Base-by-base conservation (phyloP, 129 eudicot genomes). In the Chrysanthemum lavandulifolium region DNA sequence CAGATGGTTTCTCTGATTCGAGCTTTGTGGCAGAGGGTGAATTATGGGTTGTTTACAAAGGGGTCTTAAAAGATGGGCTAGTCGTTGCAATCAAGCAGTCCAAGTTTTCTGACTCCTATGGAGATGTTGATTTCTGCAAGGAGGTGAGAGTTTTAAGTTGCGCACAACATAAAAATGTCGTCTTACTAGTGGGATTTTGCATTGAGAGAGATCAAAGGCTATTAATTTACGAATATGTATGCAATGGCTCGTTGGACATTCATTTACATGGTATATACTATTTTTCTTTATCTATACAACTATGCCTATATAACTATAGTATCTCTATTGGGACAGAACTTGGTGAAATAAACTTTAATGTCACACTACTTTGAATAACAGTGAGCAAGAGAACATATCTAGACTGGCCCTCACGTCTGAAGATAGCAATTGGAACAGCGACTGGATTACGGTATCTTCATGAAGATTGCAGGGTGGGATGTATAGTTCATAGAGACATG, bases 381-480 rank as follows among this genome's bases (percentile, higher is more conserved):
- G 98, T 80, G 71, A 79, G 71, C 65, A 74, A 76, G 49, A 75
- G 71, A 54, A 71, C 82, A 18, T 68, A 71, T 36, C 70, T 89
- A 55, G 92, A 87, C 70, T 88, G 95, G 87, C 68, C 78, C 55
- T 78, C 84, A 55, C 97, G 98, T 68, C 59, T 89, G 27, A 89
- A 83, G 83, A 87, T 93, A 80, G 96, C 98, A 47, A 77, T 83
- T 63, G 97, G 98, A 64, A 83, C 98, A 70, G 98, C 98, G 69
- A 89, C 96, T 79, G 98, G 98, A 29, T 86, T 93, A 73, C 84
- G 97, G 13, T 93, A 93, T 77, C 96, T 93, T 67, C 98, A 93
- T 77, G 98, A 93, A 83, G 98, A 93, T 78, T 93, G 98, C 71
- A 85, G 98, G 77, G 96, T 93, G 33, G 98, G 98, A 21, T 79